phyloP scores from a whole-genome alignment of 768 basidiomycete species.

The Leccinum imitatum region DNA sequence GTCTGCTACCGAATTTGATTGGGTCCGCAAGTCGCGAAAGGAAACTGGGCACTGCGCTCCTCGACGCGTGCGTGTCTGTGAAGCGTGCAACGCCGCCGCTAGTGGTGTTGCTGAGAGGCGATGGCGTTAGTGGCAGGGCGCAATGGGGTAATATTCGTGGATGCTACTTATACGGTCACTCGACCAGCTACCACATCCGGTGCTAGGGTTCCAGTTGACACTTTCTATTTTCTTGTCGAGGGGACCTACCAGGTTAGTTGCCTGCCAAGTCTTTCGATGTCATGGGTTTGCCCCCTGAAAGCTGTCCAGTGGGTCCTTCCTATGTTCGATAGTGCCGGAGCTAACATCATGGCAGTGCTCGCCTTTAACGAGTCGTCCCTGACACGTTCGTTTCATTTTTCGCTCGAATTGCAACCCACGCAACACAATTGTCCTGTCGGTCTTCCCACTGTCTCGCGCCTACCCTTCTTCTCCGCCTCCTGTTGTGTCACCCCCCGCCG shows the following conservation, averaged over 20 bases:
- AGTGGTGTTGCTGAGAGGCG: conserved; percentile 25
- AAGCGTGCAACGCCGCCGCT: conserved; percentile 33
- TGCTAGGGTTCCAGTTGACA: conserved; percentile 1
- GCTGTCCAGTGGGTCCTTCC: neutral
- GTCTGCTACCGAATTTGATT: conserved; percentile 43
- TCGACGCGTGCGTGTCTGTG: conserved; percentile 34
- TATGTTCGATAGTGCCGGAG: neutral
- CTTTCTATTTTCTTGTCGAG: conserved; percentile 3
- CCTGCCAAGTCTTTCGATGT: neutral
- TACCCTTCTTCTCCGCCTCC: neutral
- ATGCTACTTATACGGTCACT: conserved; percentile 1
- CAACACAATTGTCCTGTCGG: neutral
- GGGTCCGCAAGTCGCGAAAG: conserved; percentile 38
- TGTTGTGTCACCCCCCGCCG: neutral
- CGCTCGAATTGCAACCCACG: neutral
- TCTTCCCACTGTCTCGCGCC: neutral
- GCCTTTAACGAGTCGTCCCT: neutral
- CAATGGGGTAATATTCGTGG: conserved; percentile 6
- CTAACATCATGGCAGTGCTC: neutral
- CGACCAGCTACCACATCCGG: conserved; percentile 1
- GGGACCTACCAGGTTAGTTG: neutral
- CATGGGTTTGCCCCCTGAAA: conserved; percentile 4
- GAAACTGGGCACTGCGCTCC: conserved; percentile 17
- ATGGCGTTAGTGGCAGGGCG: conserved; percentile 22
- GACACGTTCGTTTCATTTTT: neutral